A percentile compares a stretch with the other conserved stretches of the same genome.
These are phyloP conservation scores for Wickerhamomyces canadensis DNA, from an alignment of 805 yeast species.

Conservation along the genomic window DNA sequence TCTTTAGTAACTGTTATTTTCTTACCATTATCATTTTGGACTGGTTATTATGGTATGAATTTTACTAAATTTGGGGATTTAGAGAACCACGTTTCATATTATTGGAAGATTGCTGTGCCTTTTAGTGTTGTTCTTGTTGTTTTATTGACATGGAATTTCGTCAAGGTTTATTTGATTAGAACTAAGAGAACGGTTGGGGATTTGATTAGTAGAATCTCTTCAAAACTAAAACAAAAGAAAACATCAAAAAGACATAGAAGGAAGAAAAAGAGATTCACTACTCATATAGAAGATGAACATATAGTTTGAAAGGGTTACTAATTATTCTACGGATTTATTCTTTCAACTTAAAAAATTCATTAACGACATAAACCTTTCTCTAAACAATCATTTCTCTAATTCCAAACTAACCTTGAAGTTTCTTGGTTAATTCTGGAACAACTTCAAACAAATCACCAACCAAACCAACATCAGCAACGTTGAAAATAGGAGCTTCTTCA, in stretches of 20 bases:
- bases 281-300: too few species aligned
- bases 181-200: slow-evolving; percentile 4
- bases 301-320: too few species aligned
- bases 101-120: slow-evolving; percentile 28
- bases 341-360: too few species aligned
- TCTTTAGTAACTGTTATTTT: slow-evolving; percentile 54
- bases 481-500: slow-evolving; percentile 90
- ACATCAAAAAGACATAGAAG: neutral
- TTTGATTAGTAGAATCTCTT: neutral
- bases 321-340: too few species aligned
- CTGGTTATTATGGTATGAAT: slow-evolving; percentile 53
- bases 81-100: slow-evolving; percentile 23
- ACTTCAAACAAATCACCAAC: slow-evolving; percentile 84
- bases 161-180: slow-evolving; percentile 9
- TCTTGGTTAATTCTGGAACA: slow-evolving; percentile 85
- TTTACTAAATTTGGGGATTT: slow-evolving; percentile 33
- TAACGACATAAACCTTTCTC: too few species aligned
- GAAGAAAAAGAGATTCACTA: too few species aligned
- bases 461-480: slow-evolving; percentile 82
- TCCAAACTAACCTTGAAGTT: slow-evolving; percentile 20
- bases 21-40: slow-evolving; percentile 53
- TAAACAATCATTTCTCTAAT: neutral
- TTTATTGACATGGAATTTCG: slow-evolving; percentile 29
- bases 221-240: neutral
- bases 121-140: slow-evolving; percentile 32